Evolutionary conservation across 345 rosid genomes (phyloP), one percentile per base, ranked within the genome.

Genomic region (Eutrema heterophyllum): DNA sequence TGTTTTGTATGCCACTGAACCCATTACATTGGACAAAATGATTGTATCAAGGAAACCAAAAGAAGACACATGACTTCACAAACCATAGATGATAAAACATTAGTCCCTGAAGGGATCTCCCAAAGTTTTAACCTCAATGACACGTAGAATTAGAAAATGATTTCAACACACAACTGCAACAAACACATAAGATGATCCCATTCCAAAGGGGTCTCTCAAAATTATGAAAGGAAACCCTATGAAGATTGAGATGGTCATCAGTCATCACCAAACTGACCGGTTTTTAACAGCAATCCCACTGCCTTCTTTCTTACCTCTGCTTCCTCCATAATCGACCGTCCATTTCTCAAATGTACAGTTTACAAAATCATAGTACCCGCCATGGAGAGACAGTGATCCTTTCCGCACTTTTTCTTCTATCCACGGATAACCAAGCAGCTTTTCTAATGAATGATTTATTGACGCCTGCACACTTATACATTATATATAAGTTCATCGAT

Each of bases 331-430:
- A 74, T 95, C 97, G 53, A 96, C 78, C 0, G 98, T 88, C 98
- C 99, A 96, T 83, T 89, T 96, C 96, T 90, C 96, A 41, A 92
- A 96, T 2, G 97, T 76, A 78, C 98, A 92, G 75, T 86, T 80
- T 3, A 88, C 68, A 43, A 96, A 90, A 77, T 92, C 80, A 54
- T 96, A 96, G 83, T 96, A 96, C 46, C 98, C 95, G 26, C 98
- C 99, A 50, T 96, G 96, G 63, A 96, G 78, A 46, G 86, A 81
- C 49, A 96, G 81, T 18, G 64, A 74, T 14, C 91, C 93, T 40
- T 76, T 72, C 79, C 65, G 71, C 67, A 87, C 93, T 71, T 80
- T 93, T 75, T 92, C 99, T 81, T 90, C 88, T 57, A 96, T 86
- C 99, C 99, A 96, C 2, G 97, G 98, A 65, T 92, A 96, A 70